These are phyloP conservation scores for Starmerella gropengiesseri DNA, from an alignment of 805 yeast genomes.

Conservation along the genomic window DNA sequence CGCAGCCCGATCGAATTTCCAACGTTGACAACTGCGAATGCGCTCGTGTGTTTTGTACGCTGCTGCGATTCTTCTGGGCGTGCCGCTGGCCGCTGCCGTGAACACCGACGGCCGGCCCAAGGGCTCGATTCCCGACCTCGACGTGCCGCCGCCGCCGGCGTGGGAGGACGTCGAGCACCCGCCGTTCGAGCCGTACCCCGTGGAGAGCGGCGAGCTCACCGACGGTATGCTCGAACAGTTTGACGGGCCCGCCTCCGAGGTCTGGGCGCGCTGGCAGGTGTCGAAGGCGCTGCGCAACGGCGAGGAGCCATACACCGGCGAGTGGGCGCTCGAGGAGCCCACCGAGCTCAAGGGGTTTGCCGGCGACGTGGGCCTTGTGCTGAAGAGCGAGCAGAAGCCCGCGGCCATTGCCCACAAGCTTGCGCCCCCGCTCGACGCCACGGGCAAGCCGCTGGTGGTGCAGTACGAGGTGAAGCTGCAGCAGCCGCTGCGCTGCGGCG, in stretches of 20 bases:
- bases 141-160: constrained; percentile 16
- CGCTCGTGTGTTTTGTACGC: constrained; percentile 1
- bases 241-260: constrained; percentile 29
- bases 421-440: constrained; percentile 42
- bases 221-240: constrained; percentile 29
- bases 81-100: constrained; percentile 3
- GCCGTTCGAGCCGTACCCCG: constrained; percentile 24
- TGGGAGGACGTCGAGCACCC: constrained; percentile 24
- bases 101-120: constrained; percentile 12
- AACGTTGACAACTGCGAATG: neutral
- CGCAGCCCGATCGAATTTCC: too few species aligned
- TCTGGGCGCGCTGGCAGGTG: constrained; percentile 41
- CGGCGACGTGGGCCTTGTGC: constrained; percentile 66
- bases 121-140: constrained; percentile 14
- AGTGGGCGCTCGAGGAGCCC: constrained; percentile 66
- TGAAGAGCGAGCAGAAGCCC: constrained; percentile 64
- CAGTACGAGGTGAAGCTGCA: constrained; percentile 87
- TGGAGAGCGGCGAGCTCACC: constrained; percentile 17
- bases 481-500: constrained; percentile 72
- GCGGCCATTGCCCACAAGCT: constrained; percentile 68
- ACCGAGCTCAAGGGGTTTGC: constrained; percentile 45
- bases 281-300: constrained; percentile 11
- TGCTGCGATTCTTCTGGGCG: constrained; percentile 10
- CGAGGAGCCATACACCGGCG: constrained; percentile 48
- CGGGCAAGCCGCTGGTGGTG: constrained; percentile 54